These are phyloP conservation scores for Brassica carinata DNA, from an alignment of 345 rosid genomes.

Conservation along the genomic window DNA sequence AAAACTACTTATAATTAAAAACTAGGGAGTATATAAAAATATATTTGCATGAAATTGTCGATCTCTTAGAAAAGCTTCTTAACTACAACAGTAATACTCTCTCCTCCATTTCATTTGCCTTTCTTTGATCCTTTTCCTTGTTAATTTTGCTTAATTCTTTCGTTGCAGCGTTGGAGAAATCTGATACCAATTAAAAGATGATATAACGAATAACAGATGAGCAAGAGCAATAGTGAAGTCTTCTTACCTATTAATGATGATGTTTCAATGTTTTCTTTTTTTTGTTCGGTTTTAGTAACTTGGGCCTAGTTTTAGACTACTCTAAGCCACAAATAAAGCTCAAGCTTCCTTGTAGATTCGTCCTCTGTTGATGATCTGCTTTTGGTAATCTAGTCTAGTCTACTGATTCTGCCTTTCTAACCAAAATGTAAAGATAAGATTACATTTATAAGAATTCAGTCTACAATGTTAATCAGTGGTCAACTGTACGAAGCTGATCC, in stretches of 20 bases:
- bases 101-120: too few species aligned
- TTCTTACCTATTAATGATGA: neutral
- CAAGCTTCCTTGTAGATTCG: neutral
- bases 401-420: neutral
- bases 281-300: neutral
- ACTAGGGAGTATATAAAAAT: too few species aligned
- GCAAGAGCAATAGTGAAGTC: neutral
- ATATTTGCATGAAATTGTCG: too few species aligned
- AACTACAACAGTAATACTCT: too few species aligned
- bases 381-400: neutral
- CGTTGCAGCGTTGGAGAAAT: slow-evolving; percentile 69
- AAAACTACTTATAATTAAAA: too few species aligned
- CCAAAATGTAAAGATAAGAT: too few species aligned
- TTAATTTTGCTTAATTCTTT: too few species aligned
- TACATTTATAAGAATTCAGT: neutral
- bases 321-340: slow-evolving; percentile 2
- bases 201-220: neutral
- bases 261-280: neutral
- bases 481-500: neutral
- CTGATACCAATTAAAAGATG: slow-evolving; percentile 41
- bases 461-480: neutral
- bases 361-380: neutral
- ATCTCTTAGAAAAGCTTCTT: too few species aligned
- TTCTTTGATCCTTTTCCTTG: too few species aligned
- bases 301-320: neutral